A percentile compares a stretch with the other conserved stretches of the same genome.
Evolutionary conservation across 2,329 filamentous ascomycete genomes (phyloP).

Genomic region (Camillea tinctor): DNA sequence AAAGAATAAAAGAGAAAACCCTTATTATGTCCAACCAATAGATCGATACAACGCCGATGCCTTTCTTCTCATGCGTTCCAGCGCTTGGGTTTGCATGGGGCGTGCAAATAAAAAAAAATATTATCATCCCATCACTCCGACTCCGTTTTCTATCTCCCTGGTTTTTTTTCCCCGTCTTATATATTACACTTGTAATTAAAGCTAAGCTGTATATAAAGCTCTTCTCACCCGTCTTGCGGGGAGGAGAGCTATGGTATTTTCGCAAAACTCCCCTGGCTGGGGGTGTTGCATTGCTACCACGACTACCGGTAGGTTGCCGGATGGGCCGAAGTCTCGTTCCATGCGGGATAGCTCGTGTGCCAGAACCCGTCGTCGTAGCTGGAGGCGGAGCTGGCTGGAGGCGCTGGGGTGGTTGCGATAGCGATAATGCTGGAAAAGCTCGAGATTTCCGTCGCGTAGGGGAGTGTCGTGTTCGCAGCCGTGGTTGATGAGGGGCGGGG

Average conservation of each 20-base stretch:
- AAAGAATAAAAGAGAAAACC: too few relatives aligned
- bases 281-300: neutral
- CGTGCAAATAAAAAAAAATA: neutral
- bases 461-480: neutral
- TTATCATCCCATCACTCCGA: neutral
- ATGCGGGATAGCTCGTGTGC: neutral
- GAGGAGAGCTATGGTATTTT: neutral
- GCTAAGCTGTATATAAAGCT: neutral
- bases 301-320: neutral
- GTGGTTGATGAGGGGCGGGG: neutral
- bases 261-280: too few relatives aligned
- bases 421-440: neutral
- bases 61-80: slow-evolving; percentile 3
- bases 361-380: neutral
- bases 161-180: neutral
- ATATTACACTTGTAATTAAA: neutral
- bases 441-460: neutral
- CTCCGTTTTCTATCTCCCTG: too few relatives aligned
- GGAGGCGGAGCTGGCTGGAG: neutral
- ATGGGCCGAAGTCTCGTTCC: neutral
- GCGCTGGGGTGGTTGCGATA: neutral
- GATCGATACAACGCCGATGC: neutral
- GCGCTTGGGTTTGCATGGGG: neutral
- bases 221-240: neutral
- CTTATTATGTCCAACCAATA: neutral